Evolutionary conservation across 139 green algal genomes (phyloP), one percentile per base, ranked within the genome.

Genomic region (Pleodorina starrii): DNA sequence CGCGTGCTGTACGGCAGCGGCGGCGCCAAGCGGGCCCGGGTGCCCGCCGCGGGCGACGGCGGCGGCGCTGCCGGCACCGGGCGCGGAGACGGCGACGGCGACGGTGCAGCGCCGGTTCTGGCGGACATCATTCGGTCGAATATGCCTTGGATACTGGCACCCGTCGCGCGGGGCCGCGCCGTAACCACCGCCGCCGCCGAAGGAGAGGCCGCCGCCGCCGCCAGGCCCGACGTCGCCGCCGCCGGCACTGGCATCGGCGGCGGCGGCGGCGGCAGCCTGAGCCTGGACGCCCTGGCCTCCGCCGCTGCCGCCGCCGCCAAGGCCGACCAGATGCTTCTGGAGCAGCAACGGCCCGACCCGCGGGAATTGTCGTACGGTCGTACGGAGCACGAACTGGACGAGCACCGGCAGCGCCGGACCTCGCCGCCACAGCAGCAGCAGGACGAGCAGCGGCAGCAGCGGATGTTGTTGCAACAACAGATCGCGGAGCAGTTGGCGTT

Each of bases 291-390:
- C 17, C 35, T 71, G 32, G 76, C 76, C 21, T 84, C 48, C 12
- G 76, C 76, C 14, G 76, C 76, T n/a, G 76, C 35, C 43, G 32
- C 32, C 6, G 76, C 76, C 29, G 48, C 76, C 17, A 48, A 84
- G 48, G 32, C 50, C 0, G 48, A 84, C 9, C 76, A 48, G n/a
- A n/a, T 84, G 5, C 27, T 50, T 29, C 54, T 5, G 50, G 50
- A 51, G 14, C 72, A 80, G 35, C 35, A 80, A 54, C 38, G 54
- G 38, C 36, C 38, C 19, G 32, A 75, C 17, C 32, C 43, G 35
- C 66, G 43, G 66, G 7, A 44, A 25, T 27, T 25, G 69, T 7
- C 48, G 38, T 46, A 48, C 17, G 17, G 16, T n/a, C 69, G 36
- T 17, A n/a, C 12, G 69, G 35, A 46, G 32, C 69, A 77, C 12